These are phyloP conservation scores for Colletotrichum melonis DNA, from an alignment of 2,329 filamentous ascomycete genomes.

Conservation along the genomic window DNA sequence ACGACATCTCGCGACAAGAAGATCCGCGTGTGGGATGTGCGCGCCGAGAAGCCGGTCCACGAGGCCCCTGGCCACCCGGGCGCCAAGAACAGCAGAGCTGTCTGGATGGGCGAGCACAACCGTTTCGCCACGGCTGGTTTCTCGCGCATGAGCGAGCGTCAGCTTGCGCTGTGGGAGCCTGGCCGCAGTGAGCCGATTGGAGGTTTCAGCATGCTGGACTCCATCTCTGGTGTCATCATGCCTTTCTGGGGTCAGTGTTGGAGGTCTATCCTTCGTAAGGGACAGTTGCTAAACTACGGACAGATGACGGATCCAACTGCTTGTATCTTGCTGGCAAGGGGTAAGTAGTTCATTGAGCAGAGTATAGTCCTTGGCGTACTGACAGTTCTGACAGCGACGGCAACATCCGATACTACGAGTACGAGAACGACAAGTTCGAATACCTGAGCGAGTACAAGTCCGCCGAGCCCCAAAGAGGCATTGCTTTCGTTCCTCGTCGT, in stretches of 20 bases:
- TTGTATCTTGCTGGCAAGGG: conserved; percentile 97
- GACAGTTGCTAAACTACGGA: conserved; percentile 38
- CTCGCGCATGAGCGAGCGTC: conserved; percentile 97
- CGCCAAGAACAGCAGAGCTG: conserved; percentile 96
- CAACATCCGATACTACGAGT: conserved; percentile 99
- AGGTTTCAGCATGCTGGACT: conserved; percentile 90
- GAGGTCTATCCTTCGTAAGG: not conserved
- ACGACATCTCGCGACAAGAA: conserved; percentile 99
- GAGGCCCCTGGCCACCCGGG: conserved; percentile 88
- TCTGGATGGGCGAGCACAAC: conserved; percentile 98
- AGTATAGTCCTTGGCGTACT: conserved; percentile 20
- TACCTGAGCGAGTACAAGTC: conserved; percentile 98
- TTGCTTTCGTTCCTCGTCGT: conserved; percentile 94
- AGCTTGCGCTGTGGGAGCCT: conserved; percentile 95
- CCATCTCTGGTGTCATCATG: conserved; percentile 98
- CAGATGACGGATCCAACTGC: conserved; percentile 91
- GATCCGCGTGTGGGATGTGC: conserved; percentile 95
- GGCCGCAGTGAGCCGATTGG: conserved; percentile 87
- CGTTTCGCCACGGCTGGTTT: conserved; percentile 96
- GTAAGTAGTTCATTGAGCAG: conserved; percentile 61
- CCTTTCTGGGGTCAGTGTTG: conserved; percentile 86
- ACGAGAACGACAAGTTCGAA: conserved; percentile 98
- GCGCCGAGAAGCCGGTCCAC: conserved; percentile 88
- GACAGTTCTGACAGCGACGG: conserved; percentile 77
- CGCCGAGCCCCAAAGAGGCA: conserved; percentile 90